These are phyloP conservation scores for Erysimum cheiranthoides DNA, from an alignment of 345 rosid species.

Conservation along the genomic window DNA sequence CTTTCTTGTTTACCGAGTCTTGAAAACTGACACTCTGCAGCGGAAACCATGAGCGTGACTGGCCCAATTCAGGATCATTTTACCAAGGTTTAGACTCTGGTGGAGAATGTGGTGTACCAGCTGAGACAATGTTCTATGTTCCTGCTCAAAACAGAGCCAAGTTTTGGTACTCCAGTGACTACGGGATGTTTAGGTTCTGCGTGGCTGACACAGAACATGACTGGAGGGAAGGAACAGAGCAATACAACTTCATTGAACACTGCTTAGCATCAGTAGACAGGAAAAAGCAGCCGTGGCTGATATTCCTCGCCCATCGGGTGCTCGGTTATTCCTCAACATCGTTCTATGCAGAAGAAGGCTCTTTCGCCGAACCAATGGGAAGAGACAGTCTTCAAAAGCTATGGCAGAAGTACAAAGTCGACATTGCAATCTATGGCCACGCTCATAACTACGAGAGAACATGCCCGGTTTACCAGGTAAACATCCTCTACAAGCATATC, in stretches of 20 bases:
- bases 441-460: conserved; percentile 82
- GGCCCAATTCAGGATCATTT: conserved; percentile 73
- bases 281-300: conserved; percentile 73
- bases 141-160: conserved; percentile 74
- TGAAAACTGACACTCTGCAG: conserved; percentile 40
- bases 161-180: conserved; percentile 73
- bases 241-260: conserved; percentile 69
- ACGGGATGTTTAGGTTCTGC: conserved; percentile 83
- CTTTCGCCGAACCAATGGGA: conserved; percentile 76
- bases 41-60: conserved; percentile 81
- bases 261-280: conserved; percentile 75
- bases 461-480: conserved; percentile 77
- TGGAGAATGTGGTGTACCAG: conserved; percentile 79
- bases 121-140: conserved; percentile 73
- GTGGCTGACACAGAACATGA: conserved; percentile 76
- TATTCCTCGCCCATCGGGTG: conserved; percentile 74
- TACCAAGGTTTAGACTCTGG: conserved; percentile 66
- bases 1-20: conserved; percentile 1
- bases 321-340: conserved; percentile 66
- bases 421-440: conserved; percentile 72
- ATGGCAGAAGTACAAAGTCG: conserved; percentile 84
- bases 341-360: conserved; percentile 57
- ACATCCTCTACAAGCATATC: not conserved
- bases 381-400: conserved; percentile 71
- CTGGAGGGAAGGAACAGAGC: conserved; percentile 83